phyloP scores from a whole-genome alignment of 2,329 filamentous ascomycete species.

The Botrytis paeoniae region DNA sequence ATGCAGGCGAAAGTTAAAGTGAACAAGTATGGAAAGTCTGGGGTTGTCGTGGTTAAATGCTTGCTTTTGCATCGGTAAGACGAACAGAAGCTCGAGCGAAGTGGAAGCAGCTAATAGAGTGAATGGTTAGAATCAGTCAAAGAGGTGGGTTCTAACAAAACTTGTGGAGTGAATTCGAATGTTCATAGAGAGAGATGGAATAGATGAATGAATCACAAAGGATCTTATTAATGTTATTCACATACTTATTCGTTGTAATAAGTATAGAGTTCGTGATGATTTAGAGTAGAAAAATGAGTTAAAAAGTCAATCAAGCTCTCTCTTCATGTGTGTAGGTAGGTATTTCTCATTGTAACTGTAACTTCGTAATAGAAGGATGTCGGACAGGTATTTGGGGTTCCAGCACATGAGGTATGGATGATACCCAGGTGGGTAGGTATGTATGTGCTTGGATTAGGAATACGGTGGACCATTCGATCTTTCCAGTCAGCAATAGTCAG shows the following conservation, averaged over 20 bases:
- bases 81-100: background rate
- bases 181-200: background rate
- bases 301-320: background rate
- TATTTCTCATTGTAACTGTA: background rate
- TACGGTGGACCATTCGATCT: background rate
- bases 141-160: background rate
- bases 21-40: background rate
- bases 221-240: background rate
- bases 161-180: background rate
- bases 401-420: conserved; percentile 1
- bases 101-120: background rate
- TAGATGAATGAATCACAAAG: background rate
- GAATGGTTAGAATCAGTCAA: background rate
- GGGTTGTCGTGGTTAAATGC: background rate
- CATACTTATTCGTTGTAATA: background rate
- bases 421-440: background rate
- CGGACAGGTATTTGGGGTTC: background rate
- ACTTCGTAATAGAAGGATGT: background rate
- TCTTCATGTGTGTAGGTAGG: background rate
- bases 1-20: background rate
- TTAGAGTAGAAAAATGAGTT: background rate
- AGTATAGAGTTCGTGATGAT: too few relatives aligned
- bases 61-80: background rate
- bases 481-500: background rate
- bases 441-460: background rate